phyloP scores from a whole-genome alignment of 179 eudicot species.

The Actinidia chinensis region DNA sequence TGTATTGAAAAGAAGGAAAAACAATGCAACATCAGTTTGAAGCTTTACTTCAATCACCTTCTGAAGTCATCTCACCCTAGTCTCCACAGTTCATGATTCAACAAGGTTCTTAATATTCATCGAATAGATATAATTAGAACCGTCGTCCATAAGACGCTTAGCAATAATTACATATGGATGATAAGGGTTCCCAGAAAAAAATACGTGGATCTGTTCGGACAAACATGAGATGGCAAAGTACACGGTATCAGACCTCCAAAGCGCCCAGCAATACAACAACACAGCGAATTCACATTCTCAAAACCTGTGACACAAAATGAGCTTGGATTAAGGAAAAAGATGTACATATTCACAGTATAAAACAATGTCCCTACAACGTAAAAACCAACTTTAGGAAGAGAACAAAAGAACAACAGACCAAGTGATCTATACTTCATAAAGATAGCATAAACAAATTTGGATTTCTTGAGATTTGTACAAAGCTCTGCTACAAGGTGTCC shows the following conservation, averaged over 20 bases:
- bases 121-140: slow-evolving; percentile 43
- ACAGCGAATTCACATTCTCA: slow-evolving; percentile 58
- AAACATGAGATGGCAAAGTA: slow-evolving; percentile 59
- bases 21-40: neutral
- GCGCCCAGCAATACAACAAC: slow-evolving; percentile 58
- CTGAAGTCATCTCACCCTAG: neutral
- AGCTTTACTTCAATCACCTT: neutral
- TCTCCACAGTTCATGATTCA: slow-evolving; percentile 23
- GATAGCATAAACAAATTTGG: slow-evolving; percentile 63
- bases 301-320: slow-evolving; percentile 45
- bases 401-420: too few relatives aligned
- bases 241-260: slow-evolving; percentile 79
- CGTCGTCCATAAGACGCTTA: slow-evolving; percentile 60
- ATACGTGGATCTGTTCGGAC: slow-evolving; percentile 64
- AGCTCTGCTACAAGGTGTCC: slow-evolving; percentile 46
- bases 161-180: slow-evolving; percentile 73
- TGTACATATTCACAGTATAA: neutral
- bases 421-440: slow-evolving; percentile 48
- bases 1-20: neutral
- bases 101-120: slow-evolving; percentile 53
- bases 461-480: slow-evolving; percentile 35
- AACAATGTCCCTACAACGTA: too few relatives aligned
- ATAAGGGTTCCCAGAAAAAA: slow-evolving; percentile 85
- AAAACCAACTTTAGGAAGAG: too few relatives aligned
- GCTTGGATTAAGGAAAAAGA: neutral